These are phyloP conservation scores for Talinum fruticosum DNA, from an alignment of 148 eudicot genomes.

Conservation along the genomic window DNA sequence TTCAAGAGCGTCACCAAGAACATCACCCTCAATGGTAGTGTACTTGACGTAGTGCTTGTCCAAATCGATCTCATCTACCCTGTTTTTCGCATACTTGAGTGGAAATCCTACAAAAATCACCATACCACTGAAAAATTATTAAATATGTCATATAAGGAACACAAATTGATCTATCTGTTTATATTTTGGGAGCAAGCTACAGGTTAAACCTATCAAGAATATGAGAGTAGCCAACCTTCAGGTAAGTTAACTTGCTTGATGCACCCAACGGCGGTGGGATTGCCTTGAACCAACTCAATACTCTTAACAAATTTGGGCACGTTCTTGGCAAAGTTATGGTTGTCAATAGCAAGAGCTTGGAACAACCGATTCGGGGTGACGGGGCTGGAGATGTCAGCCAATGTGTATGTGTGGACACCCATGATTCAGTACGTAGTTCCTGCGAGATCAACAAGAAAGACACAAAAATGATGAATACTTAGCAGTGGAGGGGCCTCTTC, in stretches of 20 bases:
- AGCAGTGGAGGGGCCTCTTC: neutral
- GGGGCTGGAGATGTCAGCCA: constrained; percentile 2
- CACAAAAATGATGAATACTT: neutral
- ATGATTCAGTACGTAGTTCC: neutral
- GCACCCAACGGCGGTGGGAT: constrained; percentile 4
- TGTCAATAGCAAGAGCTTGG: constrained; percentile 23
- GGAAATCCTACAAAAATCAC: neutral
- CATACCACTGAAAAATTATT: neutral
- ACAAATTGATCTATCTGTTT: too few species aligned
- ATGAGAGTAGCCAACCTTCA: neutral
- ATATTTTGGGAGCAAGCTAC: too few species aligned
- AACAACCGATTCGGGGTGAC: constrained; percentile 17
- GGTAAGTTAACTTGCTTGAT: constrained; percentile 11
- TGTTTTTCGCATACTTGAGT: neutral
- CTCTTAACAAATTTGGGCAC: constrained; percentile 15
- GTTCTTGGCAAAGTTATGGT: constrained; percentile 24
- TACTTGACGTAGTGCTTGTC: neutral
- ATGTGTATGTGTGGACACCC: constrained; percentile 6
- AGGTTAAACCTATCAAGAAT: neutral
- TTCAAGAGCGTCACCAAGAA: neutral
- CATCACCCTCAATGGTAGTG: neutral
- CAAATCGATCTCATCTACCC: neutral
- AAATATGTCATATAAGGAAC: too few species aligned
- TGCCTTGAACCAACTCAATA: constrained; percentile 20
- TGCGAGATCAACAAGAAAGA: neutral